A percentile compares a stretch with the other conserved stretches of the same genome.
These are phyloP conservation scores for Paraphoma sp. DNA, from an alignment of 2,329 filamentous ascomycete genomes.

Conservation along the genomic window DNA sequence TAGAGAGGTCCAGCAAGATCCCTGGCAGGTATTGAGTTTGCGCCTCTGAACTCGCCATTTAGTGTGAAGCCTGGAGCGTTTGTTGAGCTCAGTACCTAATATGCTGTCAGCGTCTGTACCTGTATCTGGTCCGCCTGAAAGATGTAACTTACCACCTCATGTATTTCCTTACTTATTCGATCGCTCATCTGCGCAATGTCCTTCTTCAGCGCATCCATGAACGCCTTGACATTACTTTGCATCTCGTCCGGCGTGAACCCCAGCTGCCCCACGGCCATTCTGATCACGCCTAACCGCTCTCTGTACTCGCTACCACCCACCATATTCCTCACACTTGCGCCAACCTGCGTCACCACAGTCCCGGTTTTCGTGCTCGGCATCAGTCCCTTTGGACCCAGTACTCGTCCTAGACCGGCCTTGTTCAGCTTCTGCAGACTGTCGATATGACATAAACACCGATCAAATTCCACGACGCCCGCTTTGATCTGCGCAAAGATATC, in stretches of 20 bases:
- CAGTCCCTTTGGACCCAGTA: slow-evolving; percentile 86
- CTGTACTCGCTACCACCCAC: slow-evolving; percentile 86
- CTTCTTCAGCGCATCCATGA: slow-evolving; percentile 78
- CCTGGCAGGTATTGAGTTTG: slow-evolving; percentile 47
- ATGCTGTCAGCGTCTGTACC: slow-evolving; percentile 46
- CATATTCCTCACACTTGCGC: slow-evolving; percentile 77
- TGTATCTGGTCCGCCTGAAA: neutral
- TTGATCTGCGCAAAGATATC: slow-evolving; percentile 81
- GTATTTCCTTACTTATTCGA: slow-evolving; percentile 73
- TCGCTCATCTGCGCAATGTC: slow-evolving; percentile 73
- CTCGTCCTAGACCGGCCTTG: slow-evolving; percentile 78
- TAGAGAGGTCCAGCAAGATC: slow-evolving; percentile 45
- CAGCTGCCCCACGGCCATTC: slow-evolving; percentile 90
- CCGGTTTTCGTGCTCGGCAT: slow-evolving; percentile 92
- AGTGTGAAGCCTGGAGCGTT: slow-evolving; percentile 86
- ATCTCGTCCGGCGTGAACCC: slow-evolving; percentile 87
- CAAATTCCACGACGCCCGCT: slow-evolving; percentile 81
- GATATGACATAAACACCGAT: slow-evolving; percentile 84
- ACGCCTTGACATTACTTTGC: slow-evolving; percentile 79
- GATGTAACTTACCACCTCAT: slow-evolving; percentile 64
- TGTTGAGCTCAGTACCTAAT: slow-evolving; percentile 80
- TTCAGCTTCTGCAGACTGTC: slow-evolving; percentile 79
- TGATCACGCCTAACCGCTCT: slow-evolving; percentile 82
- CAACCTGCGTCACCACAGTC: slow-evolving; percentile 85
- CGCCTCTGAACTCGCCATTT: slow-evolving; percentile 75